phyloP scores from a whole-genome alignment of 1,284 basidiomycete genomes.

The Cystobasidium pallidum region DNA sequence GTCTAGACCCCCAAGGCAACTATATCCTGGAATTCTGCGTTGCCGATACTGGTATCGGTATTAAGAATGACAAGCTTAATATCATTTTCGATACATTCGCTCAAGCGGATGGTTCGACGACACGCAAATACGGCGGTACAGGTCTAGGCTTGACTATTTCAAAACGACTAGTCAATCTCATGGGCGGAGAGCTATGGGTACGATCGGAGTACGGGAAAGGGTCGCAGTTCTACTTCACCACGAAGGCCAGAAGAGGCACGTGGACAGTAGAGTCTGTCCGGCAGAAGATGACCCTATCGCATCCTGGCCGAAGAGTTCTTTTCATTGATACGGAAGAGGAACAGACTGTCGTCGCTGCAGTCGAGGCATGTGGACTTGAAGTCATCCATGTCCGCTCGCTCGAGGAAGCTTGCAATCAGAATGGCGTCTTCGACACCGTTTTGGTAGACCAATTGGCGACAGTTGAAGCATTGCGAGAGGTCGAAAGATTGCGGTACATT shows the following conservation, averaged over 20 bases:
- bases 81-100: slow-evolving; percentile 99
- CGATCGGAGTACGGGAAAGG: slow-evolving; percentile 85
- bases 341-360: slow-evolving; percentile 75
- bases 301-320: slow-evolving; percentile 68
- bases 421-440: slow-evolving; percentile 89
- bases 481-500: slow-evolving; percentile 90
- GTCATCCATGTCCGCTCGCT: slow-evolving; percentile 78
- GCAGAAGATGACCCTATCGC: slow-evolving; percentile 52
- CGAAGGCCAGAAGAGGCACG: slow-evolving; percentile 61
- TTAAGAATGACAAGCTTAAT: slow-evolving; percentile 97
- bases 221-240: slow-evolving; percentile 96
- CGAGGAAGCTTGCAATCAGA: slow-evolving; percentile 69
- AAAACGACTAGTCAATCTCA: slow-evolving; percentile 88
- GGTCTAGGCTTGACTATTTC: slow-evolving; percentile 78
- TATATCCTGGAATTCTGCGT: slow-evolving; percentile 97
- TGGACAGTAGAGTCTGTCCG: slow-evolving; percentile 52
- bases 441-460: slow-evolving; percentile 85
- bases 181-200: slow-evolving; percentile 99
- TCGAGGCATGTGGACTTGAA: slow-evolving; percentile 79
- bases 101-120: slow-evolving; percentile 80
- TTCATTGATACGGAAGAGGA: slow-evolving; percentile 85
- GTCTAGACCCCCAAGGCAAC: slow-evolving; percentile 70
- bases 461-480: slow-evolving; percentile 85
- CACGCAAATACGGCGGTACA: slow-evolving; percentile 90
- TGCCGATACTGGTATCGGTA: slow-evolving; percentile 96